Evolutionary conservation across 768 basidiomycete species (phyloP), one percentile per base, ranked within the genome.

Genomic region (Trametes villosa): DNA sequence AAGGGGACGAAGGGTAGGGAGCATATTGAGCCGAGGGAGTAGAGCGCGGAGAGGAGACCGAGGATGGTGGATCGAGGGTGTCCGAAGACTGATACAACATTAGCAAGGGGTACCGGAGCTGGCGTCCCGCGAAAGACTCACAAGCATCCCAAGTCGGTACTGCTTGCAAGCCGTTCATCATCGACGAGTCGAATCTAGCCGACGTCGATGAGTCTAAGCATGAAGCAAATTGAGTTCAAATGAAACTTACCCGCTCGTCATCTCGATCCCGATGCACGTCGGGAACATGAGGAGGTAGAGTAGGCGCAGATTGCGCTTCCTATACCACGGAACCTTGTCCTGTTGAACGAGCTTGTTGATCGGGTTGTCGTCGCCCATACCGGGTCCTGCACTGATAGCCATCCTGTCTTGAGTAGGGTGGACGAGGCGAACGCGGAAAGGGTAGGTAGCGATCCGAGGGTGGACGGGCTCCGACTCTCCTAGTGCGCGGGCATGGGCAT

Each of bases 131-230:
- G 1, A 26, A 33, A 20, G 20, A 50, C 79, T 63, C 46, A 86
- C 86, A 86, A 4, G 71, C 72, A 63, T 82, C 76, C 83, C 84
- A 87, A 0, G 83, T 81, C 22, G 78, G 70, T 3, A 86, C 83
- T 0, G 84, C 82, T 69, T 87, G 86, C 41, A 87, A 66, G 36
- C 84, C 85, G 65, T 85, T 86, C 67, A 86, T 76, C 84, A 86
- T 86, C 5, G 84, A 83, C 0, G 83, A 80, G 57, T 86, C 83
- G 64, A 83, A 86, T 2, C 83, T 85, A 8, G 52, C 33, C 7
- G 41, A 24, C 42, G 18, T 44, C 20, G 40, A 51, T 50, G 31
- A 36, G n/a, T 18, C 8, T 20, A 4, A 17, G 15, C 24, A 41
- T 27, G 13, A 3, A 30, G 2, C 0, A 26, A 17, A 31, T 42